Conservation (phyloP, 176 grass and related monocot species). For the Eleusine coracana region DNA sequence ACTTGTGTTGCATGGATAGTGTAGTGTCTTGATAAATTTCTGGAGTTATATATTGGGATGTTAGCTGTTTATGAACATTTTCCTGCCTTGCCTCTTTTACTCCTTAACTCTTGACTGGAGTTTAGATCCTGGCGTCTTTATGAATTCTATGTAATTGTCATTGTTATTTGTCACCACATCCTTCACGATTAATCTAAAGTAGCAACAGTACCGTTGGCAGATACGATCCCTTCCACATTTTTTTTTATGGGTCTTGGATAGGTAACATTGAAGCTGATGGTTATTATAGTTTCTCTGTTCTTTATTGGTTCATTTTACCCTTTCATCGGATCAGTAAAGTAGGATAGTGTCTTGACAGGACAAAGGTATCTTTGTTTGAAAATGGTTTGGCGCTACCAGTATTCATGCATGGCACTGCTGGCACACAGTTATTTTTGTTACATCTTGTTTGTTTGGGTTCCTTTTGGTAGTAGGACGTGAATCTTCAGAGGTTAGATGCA, state of each 20-base stretch:
- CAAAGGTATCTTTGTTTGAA: not conserved
- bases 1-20: not conserved
- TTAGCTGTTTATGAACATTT: not conserved
- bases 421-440: not conserved
- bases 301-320: not conserved
- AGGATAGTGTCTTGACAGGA: not conserved
- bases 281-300: slow-evolving; percentile 14
- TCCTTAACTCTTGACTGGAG: slow-evolving; percentile 9
- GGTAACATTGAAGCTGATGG: not conserved
- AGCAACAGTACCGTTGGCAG: not conserved
- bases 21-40: not conserved
- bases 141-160: not conserved
- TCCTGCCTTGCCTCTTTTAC: not conserved
- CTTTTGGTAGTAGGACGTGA: not conserved
- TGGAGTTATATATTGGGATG: not conserved
- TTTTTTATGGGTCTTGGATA: not conserved
- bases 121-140: not conserved
- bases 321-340: not conserved
- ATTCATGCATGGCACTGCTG: not conserved
- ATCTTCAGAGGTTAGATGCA: not conserved
- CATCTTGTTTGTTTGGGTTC: not conserved
- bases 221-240: not conserved
- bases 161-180: slow-evolving; percentile 12
- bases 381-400: not conserved
- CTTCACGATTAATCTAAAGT: not conserved